These are phyloP conservation scores for Termitomyces heimii DNA, from an alignment of 768 basidiomycete species.

Conservation along the genomic window DNA sequence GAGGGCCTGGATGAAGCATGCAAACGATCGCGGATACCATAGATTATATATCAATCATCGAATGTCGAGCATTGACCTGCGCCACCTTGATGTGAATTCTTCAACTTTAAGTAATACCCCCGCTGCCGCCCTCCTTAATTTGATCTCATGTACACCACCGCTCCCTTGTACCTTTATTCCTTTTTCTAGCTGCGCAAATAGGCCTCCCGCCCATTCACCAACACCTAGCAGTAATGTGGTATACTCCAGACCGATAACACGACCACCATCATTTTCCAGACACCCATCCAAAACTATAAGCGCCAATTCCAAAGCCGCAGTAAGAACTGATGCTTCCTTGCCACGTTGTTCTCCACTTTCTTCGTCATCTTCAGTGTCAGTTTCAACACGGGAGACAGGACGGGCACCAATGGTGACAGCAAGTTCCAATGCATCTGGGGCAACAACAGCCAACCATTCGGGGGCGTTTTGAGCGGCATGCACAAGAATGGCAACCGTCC, in stretches of 20 bases:
- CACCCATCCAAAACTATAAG: conserved; percentile 72
- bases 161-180: conserved; percentile 57
- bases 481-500: conserved; percentile 71
- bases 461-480: conserved; percentile 79
- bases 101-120: conserved; percentile 81
- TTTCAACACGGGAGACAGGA: conserved; percentile 42
- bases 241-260: conserved; percentile 69
- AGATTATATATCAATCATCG: conserved; percentile 1
- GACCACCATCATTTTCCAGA: conserved; percentile 72
- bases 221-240: conserved; percentile 61
- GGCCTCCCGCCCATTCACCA: conserved; percentile 74
- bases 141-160: conserved; percentile 59
- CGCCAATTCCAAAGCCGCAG: conserved; percentile 70
- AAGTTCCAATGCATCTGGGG: conserved; percentile 78
- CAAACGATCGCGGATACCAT: background rate
- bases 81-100: conserved; percentile 62
- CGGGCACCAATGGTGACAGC: conserved; percentile 73
- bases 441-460: conserved; percentile 76
- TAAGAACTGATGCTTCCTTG: conserved; percentile 71
- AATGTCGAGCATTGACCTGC: conserved; percentile 52
- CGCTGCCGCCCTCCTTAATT: conserved; percentile 64
- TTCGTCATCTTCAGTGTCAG: conserved; percentile 27
- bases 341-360: conserved; percentile 25
- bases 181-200: conserved; percentile 61
- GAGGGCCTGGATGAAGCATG: no score